Conservation (phyloP, 495 filamentous ascomycete genomes). For the Penicillium simplicissimum region DNA sequence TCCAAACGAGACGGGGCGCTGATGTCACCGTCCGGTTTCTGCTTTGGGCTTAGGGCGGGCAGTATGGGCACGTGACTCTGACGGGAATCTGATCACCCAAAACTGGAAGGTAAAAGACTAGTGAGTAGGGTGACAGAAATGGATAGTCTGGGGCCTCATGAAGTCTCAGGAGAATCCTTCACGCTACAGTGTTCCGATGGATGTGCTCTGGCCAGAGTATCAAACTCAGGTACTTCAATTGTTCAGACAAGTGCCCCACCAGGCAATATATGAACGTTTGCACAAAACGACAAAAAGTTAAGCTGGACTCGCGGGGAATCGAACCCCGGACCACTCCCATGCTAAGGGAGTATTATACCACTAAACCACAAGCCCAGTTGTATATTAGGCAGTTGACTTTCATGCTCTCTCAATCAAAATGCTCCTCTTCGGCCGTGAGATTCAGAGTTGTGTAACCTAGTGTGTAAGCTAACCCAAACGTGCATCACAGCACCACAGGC, state of each 20-base stretch:
- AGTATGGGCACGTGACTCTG: slow-evolving; percentile 8
- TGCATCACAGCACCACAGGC: too few species aligned
- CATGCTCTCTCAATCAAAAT: not conserved
- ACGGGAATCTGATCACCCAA: not conserved
- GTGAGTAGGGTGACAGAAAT: not conserved
- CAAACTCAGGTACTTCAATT: too few species aligned
- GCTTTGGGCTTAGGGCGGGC: slow-evolving; percentile 18
- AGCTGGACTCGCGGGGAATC: slow-evolving; percentile 54
- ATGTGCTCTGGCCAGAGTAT: too few species aligned
- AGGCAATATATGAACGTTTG: not conserved
- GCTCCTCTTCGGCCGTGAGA: too few species aligned
- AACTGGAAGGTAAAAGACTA: slow-evolving; percentile 6
- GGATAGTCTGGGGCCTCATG: not conserved
- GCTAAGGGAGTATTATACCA: slow-evolving; percentile 49
- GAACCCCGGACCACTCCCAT: slow-evolving; percentile 59
- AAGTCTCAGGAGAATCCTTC: too few species aligned
- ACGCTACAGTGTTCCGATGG: too few species aligned
- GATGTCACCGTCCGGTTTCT: slow-evolving; percentile 20
- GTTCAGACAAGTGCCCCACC: not conserved
- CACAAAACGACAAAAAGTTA: not conserved
- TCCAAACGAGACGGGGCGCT: slow-evolving; percentile 2
- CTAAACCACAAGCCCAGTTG: slow-evolving; percentile 46
- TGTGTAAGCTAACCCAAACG: too few species aligned
- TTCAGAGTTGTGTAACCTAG: too few species aligned
- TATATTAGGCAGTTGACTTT: not conserved